These are phyloP conservation scores for Chaetomium globosum DNA, from an alignment of 2,329 filamentous ascomycete genomes.

Conservation along the genomic window DNA sequence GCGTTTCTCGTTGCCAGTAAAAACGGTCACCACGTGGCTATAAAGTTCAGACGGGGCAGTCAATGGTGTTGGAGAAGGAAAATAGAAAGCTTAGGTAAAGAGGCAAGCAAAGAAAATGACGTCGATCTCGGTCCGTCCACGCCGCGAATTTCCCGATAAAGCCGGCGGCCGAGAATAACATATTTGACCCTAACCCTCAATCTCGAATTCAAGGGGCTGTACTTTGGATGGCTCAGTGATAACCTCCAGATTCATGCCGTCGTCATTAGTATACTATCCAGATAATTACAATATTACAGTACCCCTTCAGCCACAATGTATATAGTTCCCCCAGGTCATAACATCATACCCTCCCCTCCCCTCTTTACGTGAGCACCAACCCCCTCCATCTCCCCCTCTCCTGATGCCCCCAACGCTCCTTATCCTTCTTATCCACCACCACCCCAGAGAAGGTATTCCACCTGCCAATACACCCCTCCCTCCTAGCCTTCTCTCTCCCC, in stretches of 20 bases:
- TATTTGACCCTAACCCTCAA: slow-evolving; percentile 23
- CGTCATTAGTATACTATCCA: slow-evolving; percentile 17
- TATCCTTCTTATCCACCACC: slow-evolving; percentile 42
- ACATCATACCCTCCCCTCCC: slow-evolving; percentile 15
- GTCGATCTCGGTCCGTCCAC: slow-evolving; percentile 20
- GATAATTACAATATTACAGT: slow-evolving; percentile 14
- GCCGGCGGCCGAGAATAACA: neutral
- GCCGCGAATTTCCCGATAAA: slow-evolving; percentile 21
- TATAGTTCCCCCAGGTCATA: slow-evolving; percentile 12
- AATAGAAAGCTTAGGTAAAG: neutral
- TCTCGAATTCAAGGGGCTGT: neutral
- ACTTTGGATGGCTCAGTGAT: neutral
- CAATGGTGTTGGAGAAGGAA: neutral
- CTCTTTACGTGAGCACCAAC: slow-evolving; percentile 36
- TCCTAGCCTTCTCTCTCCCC: slow-evolving; percentile 22
- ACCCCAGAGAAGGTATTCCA: slow-evolving; percentile 41
- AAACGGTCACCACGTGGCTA: neutral
- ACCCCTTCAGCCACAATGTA: neutral
- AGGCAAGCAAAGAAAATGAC: slow-evolving; percentile 28
- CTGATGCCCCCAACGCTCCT: slow-evolving; percentile 43
- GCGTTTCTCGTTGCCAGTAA: neutral
- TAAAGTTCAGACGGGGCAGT: neutral
- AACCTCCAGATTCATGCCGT: slow-evolving; percentile 3
- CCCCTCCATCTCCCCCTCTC: slow-evolving; percentile 43
- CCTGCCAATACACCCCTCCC: slow-evolving; percentile 41